Conservation (phyloP, 768 basidiomycete species). For the Guyanaporus albipodus region DNA sequence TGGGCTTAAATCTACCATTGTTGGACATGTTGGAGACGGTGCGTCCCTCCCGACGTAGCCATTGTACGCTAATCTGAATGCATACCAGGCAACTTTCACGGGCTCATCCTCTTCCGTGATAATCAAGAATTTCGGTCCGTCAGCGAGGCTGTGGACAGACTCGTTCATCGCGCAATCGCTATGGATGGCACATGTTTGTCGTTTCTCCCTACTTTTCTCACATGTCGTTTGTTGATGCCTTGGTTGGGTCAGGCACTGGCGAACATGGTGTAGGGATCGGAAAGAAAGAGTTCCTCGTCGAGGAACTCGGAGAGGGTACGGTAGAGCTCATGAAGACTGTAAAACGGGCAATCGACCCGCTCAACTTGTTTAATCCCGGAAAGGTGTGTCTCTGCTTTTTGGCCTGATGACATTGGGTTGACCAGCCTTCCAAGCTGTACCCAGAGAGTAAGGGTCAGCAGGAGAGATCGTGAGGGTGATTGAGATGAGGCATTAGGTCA, state of each 20-base stretch:
- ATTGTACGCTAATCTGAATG: not conserved
- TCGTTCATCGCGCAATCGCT: constrained; percentile 66
- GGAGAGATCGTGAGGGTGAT: not conserved
- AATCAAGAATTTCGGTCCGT: constrained; percentile 55
- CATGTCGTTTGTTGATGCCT: not conserved
- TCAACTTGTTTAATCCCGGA: constrained; percentile 82
- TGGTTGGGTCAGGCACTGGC: constrained; percentile 54
- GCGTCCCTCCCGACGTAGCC: constrained; percentile 33
- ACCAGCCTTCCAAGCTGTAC: constrained; percentile 15
- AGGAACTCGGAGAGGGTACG: constrained; percentile 82
- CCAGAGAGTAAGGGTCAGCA: constrained; percentile 6
- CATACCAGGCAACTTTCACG: constrained; percentile 41
- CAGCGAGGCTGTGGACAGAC: constrained; percentile 60
- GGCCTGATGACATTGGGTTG: not conserved
- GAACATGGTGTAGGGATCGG: constrained; percentile 89
- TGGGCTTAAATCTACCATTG: constrained; percentile 63
- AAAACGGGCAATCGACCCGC: constrained; percentile 75
- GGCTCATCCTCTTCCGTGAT: constrained; percentile 53
- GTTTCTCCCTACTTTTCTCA: not conserved
- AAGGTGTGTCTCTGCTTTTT: constrained; percentile 41
- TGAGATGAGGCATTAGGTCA: not conserved
- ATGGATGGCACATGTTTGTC: constrained; percentile 73
- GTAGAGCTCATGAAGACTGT: constrained; percentile 84
- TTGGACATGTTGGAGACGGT: constrained; percentile 80
- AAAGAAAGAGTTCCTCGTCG: constrained; percentile 75